Conservation (phyloP, 192 early-diverging fungal species). For the Umbelopsis vinacea region DNA sequence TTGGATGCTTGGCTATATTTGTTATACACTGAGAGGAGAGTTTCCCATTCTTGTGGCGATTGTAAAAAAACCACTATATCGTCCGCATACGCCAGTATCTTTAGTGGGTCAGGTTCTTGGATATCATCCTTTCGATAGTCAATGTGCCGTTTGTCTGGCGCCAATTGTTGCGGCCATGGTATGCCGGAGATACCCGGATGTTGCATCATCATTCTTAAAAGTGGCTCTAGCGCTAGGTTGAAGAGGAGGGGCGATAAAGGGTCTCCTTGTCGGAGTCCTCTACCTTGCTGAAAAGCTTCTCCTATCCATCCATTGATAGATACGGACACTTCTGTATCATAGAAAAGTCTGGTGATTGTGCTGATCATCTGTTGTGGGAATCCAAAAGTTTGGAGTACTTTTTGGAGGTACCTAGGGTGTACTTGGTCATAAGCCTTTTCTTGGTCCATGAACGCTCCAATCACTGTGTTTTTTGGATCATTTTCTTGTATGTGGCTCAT, state of each 20-base stretch:
- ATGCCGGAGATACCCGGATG: conserved; percentile 1
- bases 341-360: background rate
- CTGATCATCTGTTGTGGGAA: conserved; percentile 15
- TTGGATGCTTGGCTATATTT: conserved; percentile 26
- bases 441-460: conserved; percentile 29
- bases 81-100: conserved; percentile 29
- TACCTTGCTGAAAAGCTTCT: conserved; percentile 15
- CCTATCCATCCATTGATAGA: conserved; percentile 30
- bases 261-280: conserved; percentile 43
- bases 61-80: conserved; percentile 24
- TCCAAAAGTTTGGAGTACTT: background rate
- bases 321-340: conserved; percentile 14
- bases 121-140: background rate
- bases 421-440: conserved; percentile 39
- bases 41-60: conserved; percentile 11
- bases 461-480: background rate
- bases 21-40: background rate
- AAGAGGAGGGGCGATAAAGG: conserved; percentile 39
- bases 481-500: background rate
- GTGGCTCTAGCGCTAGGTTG: conserved; percentile 38
- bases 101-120: background rate
- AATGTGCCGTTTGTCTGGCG: background rate
- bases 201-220: conserved; percentile 9
- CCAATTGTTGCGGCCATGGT: background rate
- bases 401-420: conserved; percentile 21